Percentiles rank a stretch among this genome's conserved stretches.
phyloP scores from a whole-genome alignment of 2,329 filamentous ascomycete genomes.

The Pseudocercospora pini-densiflorae region DNA sequence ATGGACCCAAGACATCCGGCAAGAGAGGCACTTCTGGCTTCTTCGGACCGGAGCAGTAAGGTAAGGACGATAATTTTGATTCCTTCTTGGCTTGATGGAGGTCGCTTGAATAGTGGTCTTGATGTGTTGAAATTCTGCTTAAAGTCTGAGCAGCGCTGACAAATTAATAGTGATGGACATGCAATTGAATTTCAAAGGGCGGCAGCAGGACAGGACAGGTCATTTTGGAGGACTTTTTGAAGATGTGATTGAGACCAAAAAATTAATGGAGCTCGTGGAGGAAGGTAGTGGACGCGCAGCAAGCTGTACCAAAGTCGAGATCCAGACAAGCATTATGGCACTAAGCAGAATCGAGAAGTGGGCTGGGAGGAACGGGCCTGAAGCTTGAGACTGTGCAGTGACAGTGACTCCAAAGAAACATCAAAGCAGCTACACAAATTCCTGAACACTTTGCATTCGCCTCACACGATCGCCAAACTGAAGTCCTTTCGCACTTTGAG shows the following conservation, averaged over 20 bases:
- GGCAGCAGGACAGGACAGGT: neutral
- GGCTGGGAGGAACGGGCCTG: neutral
- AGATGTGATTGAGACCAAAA: too few relatives aligned
- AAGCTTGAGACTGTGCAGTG: constrained; percentile 2
- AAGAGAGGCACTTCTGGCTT: neutral
- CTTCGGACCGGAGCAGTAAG: constrained; percentile 4
- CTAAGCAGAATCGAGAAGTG: neutral
- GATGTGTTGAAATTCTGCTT: neutral
- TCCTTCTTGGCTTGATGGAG: neutral
- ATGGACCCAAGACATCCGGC: neutral
- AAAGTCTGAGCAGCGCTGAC: neutral
- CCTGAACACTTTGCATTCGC: neutral
- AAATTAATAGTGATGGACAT: too few relatives aligned
- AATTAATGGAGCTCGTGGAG: too few relatives aligned
- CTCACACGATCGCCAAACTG: constrained; percentile 30
- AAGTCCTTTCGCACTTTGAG: constrained; percentile 27
- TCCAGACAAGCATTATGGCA: neutral
- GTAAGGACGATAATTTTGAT: neutral
- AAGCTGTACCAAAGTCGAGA: neutral
- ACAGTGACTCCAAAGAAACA: constrained; percentile 10
- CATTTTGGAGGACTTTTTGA: neutral
- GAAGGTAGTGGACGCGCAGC: neutral
- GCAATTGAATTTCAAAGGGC: too few relatives aligned
- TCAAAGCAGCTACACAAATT: neutral
- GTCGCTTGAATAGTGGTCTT: neutral